Evolutionary conservation across 2,329 filamentous ascomycete genomes (phyloP).

Genomic region (Aureobasidium leucospermi): DNA sequence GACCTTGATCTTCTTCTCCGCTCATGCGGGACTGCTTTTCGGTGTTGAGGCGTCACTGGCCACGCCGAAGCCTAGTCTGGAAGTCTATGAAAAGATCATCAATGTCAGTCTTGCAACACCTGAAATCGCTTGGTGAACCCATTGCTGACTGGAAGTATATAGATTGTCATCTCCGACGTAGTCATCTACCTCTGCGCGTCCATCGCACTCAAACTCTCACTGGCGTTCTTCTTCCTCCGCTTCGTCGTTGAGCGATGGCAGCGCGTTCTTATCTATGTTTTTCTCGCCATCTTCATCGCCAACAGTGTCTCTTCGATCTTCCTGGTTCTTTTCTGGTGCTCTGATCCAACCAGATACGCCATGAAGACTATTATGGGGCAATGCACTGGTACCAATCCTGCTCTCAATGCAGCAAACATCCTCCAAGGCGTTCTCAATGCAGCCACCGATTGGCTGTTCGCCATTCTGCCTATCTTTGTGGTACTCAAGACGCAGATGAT

Average conservation of each 20-base stretch:
- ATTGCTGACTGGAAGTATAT: too few relatives aligned
- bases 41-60: too few relatives aligned
- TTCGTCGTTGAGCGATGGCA: slow-evolving; percentile 34
- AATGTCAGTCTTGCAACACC: not conserved
- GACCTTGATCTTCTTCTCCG: too few relatives aligned
- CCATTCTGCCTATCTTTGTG: slow-evolving; percentile 32
- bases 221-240: slow-evolving; percentile 39
- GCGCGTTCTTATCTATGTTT: slow-evolving; percentile 20
- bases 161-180: slow-evolving; percentile 18
- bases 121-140: too few relatives aligned
- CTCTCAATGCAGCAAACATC: not conserved
- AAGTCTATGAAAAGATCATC: not conserved
- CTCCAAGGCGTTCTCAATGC: slow-evolving; percentile 29
- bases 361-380: not conserved
- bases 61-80: too few relatives aligned
- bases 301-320: slow-evolving; percentile 30
- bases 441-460: slow-evolving; percentile 28
- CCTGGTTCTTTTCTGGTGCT: slow-evolving; percentile 19
- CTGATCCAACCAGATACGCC: not conserved
- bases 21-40: too few relatives aligned
- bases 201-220: slow-evolving; percentile 36
- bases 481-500: slow-evolving; percentile 36
- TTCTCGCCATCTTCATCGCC: slow-evolving; percentile 19
- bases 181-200: slow-evolving; percentile 33
- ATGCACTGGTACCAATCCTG: not conserved